These are phyloP conservation scores for Amanita molliuscula DNA, from an alignment of 768 basidiomycete genomes.

Conservation along the genomic window DNA sequence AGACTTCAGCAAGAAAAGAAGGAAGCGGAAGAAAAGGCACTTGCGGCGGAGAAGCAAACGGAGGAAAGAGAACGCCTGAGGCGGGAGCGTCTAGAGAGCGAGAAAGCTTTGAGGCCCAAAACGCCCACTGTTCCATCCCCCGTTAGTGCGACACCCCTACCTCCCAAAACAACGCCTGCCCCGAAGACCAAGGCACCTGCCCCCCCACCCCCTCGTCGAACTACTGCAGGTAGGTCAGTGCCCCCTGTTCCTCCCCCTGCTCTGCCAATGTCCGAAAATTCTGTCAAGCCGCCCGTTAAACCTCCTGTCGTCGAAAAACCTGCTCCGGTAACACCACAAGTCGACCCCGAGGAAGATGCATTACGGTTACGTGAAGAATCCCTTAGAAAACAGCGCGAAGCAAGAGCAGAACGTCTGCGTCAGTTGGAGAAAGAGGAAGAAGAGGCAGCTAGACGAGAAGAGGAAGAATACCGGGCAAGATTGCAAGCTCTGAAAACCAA, in stretches of 20 bases:
- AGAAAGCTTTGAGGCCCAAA: constrained; percentile 48
- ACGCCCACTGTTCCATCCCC: constrained; percentile 23
- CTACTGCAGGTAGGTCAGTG: constrained; percentile 22
- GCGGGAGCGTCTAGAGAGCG: constrained; percentile 63
- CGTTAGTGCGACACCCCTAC: constrained; percentile 15
- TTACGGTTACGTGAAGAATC: constrained; percentile 61
- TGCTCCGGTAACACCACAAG: constrained; percentile 25
- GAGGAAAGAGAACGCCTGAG: constrained; percentile 70
- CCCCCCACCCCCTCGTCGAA: constrained; percentile 32
- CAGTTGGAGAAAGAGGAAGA: constrained; percentile 50
- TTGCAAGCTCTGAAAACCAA: constrained; percentile 27
- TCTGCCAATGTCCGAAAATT: constrained; percentile 7
- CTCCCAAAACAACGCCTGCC: constrained; percentile 18
- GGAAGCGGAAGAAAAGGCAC: constrained; percentile 83
- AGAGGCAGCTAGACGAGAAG: constrained; percentile 38
- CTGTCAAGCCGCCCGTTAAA: constrained; percentile 11
- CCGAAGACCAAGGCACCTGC: constrained; percentile 18
- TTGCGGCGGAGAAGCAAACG: constrained; percentile 68
- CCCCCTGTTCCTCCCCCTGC: constrained; percentile 12
- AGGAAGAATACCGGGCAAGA: constrained; percentile 30
- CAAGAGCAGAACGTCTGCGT: constrained; percentile 57
- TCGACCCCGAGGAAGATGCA: constrained; percentile 72
- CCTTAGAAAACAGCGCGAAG: constrained; percentile 63
- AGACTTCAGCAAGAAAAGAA: constrained; percentile 77
- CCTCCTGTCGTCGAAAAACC: constrained; percentile 17